Evolutionary conservation across 768 basidiomycete species (phyloP).

Genomic region (Clathrus columnatus): DNA sequence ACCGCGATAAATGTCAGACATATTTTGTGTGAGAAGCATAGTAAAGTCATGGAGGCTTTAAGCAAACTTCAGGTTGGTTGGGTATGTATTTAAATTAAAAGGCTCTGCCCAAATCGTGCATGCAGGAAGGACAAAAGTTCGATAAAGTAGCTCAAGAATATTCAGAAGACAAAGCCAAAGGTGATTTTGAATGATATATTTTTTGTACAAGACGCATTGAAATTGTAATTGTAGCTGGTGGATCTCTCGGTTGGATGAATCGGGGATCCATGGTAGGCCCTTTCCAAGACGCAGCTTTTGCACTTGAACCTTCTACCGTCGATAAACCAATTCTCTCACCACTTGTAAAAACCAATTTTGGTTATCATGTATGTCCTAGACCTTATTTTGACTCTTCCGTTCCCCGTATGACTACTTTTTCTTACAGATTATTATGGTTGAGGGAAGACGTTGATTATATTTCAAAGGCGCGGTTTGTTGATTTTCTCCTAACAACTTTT

Average conservation of each 20-base stretch:
- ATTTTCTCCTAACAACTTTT: neutral
- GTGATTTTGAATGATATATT: conserved; percentile 24
- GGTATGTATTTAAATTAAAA: neutral
- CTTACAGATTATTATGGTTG: conserved; percentile 69
- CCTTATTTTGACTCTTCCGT: neutral
- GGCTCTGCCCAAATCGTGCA: neutral
- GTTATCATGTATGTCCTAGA: conserved; percentile 47
- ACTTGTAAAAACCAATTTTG: conserved; percentile 75
- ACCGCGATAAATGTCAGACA: conserved; percentile 81
- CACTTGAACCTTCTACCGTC: conserved; percentile 65
- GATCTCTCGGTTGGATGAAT: conserved; percentile 80
- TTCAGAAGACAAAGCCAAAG: conserved; percentile 87
- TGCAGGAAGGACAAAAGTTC: conserved; percentile 68
- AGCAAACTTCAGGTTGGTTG: neutral
- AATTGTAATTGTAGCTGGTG: conserved; percentile 47
- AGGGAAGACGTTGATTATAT: conserved; percentile 52
- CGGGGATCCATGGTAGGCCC: conserved; percentile 75
- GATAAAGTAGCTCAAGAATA: conserved; percentile 87
- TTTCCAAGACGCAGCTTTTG: conserved; percentile 87
- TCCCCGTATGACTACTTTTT: neutral
- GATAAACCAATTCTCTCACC: conserved; percentile 67
- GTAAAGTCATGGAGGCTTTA: conserved; percentile 6
- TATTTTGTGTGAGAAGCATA: conserved; percentile 75
- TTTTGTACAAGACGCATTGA: neutral
- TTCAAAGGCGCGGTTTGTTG: neutral